Conservation (phyloP, 2,329 filamentous ascomycete species). For the Colletotrichum eleusines region DNA sequence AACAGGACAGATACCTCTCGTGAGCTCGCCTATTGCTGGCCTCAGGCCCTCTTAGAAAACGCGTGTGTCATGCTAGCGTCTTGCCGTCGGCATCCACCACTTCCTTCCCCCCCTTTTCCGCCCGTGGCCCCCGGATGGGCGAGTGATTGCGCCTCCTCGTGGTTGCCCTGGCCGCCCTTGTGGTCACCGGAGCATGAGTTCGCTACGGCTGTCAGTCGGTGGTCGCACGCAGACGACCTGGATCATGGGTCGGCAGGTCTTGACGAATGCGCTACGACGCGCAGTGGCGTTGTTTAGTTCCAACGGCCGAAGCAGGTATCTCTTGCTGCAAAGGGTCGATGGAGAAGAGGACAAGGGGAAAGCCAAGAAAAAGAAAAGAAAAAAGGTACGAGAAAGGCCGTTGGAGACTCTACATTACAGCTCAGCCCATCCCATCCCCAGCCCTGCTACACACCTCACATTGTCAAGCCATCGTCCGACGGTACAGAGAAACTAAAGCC, state of each 20-base stretch:
- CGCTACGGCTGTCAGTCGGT: constrained; percentile 25
- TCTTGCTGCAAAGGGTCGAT: not conserved
- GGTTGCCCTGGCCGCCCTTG: constrained; percentile 1
- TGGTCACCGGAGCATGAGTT: constrained; percentile 19
- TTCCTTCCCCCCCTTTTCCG: constrained; percentile 11
- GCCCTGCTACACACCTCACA: not conserved
- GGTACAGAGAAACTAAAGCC: not conserved
- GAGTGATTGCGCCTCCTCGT: constrained; percentile 1
- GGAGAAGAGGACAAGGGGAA: constrained; percentile 12
- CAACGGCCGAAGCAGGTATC: constrained; percentile 13
- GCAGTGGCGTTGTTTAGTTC: constrained; percentile 29
- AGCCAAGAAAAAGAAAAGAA: too few species aligned
- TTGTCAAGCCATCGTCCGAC: not conserved
- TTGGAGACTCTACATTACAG: not conserved
- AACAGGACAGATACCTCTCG: constrained; percentile 12
- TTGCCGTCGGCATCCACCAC: constrained; percentile 22
- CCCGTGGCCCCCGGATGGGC: constrained; percentile 3
- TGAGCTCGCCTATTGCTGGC: constrained; percentile 12
- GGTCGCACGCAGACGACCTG: constrained; percentile 38
- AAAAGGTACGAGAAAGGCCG: not conserved
- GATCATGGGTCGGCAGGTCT: constrained; percentile 31
- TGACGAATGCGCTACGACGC: constrained; percentile 18
- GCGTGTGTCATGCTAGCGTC: constrained; percentile 25
- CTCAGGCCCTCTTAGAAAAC: constrained; percentile 10
- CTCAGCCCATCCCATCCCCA: not conserved